These are phyloP conservation scores for Alectoria sarmentosa DNA, from an alignment of 495 filamentous ascomycete genomes.

Conservation along the genomic window DNA sequence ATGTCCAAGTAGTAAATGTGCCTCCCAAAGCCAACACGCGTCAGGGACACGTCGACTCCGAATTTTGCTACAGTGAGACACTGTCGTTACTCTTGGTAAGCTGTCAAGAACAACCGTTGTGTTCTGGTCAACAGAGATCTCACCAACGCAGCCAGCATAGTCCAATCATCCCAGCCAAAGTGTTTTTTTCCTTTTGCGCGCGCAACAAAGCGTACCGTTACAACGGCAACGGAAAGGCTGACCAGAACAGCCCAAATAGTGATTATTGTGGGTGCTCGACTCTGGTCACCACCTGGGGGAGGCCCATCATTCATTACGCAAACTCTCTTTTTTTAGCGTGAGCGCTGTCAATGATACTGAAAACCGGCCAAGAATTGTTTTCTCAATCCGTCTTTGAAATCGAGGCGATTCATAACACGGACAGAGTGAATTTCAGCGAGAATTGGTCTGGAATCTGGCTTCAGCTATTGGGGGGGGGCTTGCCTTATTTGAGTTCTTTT, in stretches of 20 bases:
- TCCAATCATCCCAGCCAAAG: constrained; percentile 5
- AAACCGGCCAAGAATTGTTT: background rate
- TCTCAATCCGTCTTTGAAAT: background rate
- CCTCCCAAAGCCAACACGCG: constrained; percentile 6
- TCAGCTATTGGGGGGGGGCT: background rate
- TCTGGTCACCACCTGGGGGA: constrained; percentile 5
- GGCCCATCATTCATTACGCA: constrained; percentile 1
- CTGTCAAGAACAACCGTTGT: background rate
- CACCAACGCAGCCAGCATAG: constrained; percentile 7
- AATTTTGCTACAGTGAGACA: constrained; percentile 1
- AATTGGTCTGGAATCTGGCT: background rate
- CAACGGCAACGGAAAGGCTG: background rate
- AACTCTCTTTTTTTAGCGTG: background rate
- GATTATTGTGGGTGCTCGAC: constrained; percentile 1
- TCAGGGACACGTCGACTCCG: background rate
- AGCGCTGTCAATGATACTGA: background rate
- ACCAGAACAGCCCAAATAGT: background rate
- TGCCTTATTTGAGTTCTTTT: background rate
- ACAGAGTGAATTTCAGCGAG: background rate
- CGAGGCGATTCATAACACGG: background rate
- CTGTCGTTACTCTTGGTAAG: background rate
- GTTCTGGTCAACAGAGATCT: background rate
- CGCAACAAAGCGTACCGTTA: background rate
- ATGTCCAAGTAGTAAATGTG: constrained; percentile 4
- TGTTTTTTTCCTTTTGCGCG: background rate